Percentiles rank a stretch among this genome's conserved stretches.
Evolutionary conservation across 495 filamentous ascomycete genomes (phyloP).

Genomic region (Aspergillus coremiiformis): DNA sequence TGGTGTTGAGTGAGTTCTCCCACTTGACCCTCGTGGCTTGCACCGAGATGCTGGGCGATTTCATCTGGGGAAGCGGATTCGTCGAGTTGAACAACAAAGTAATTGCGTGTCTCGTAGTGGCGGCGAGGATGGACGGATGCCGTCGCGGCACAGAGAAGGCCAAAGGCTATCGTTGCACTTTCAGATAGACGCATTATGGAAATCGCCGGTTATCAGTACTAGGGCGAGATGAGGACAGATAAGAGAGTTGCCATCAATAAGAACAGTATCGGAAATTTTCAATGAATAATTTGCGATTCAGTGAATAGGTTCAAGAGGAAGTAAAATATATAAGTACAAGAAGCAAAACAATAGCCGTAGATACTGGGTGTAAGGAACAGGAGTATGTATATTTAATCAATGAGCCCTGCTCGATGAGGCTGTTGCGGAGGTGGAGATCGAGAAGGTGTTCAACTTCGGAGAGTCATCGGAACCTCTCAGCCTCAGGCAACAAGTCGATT

Average conservation of each 20-base stretch:
- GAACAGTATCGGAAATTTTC: not conserved
- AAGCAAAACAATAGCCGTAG: too few relatives aligned
- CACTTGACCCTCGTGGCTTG: constrained; percentile 75
- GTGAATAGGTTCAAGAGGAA: not conserved
- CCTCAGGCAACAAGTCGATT: not conserved
- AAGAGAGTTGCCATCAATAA: constrained; percentile 23
- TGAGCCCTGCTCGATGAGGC: not conserved
- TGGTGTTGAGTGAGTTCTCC: constrained; percentile 78
- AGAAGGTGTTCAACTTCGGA: not conserved
- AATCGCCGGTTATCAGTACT: constrained; percentile 1
- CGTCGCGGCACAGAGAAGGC: constrained; percentile 29
- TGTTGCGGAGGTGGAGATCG: not conserved
- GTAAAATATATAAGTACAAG: not conserved
- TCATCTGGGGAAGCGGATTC: constrained; percentile 55
- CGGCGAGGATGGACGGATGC: constrained; percentile 45
- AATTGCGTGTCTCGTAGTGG: constrained; percentile 70
- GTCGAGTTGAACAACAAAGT: constrained; percentile 81
- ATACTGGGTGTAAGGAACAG: not conserved
- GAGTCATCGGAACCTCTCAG: not conserved
- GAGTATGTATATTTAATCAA: not conserved
- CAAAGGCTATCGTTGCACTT: constrained; percentile 35
- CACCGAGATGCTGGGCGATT: constrained; percentile 65
- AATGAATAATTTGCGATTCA: not conserved
- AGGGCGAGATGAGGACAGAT: constrained; percentile 18
- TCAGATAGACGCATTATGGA: constrained; percentile 31